Conservation (phyloP, 1,139 yeast species). For the Pneumocystis sp. region DNA sequence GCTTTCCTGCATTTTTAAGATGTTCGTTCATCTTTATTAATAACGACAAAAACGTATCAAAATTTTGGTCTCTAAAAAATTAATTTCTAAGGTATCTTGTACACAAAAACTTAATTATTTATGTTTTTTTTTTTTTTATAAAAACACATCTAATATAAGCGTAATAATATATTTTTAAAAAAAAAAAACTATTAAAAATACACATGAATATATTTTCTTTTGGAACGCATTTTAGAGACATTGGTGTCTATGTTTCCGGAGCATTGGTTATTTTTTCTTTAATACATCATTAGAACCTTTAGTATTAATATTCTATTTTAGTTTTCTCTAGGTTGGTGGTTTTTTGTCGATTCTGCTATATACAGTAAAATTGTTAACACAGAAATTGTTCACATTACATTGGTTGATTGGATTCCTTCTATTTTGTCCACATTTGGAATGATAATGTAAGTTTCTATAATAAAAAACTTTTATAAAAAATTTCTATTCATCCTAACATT, state of each 20-base stretch:
- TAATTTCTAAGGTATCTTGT: background rate
- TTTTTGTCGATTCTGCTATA: slow-evolving; percentile 74
- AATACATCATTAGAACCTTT: too few species aligned
- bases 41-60: background rate
- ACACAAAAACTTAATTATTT: too few species aligned
- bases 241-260: background rate
- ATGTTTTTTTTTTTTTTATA: too few species aligned
- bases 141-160: background rate
- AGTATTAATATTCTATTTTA: background rate
- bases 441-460: slow-evolving; percentile 34
- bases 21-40: background rate
- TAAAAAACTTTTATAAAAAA: background rate
- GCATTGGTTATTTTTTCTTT: background rate
- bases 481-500: background rate
- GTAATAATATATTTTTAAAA: background rate
- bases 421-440: slow-evolving; percentile 80
- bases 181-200: background rate
- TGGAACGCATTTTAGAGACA: background rate
- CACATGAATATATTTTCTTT: background rate
- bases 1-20: background rate
- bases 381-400: slow-evolving; percentile 69
- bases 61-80: background rate
- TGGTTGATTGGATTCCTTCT: slow-evolving; percentile 91
- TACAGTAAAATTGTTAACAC: slow-evolving; percentile 77
- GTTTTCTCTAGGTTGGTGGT: slow-evolving; percentile 82